phyloP scores from a whole-genome alignment of 495 filamentous ascomycete genomes.

The Polyplosphaeria fusca region DNA sequence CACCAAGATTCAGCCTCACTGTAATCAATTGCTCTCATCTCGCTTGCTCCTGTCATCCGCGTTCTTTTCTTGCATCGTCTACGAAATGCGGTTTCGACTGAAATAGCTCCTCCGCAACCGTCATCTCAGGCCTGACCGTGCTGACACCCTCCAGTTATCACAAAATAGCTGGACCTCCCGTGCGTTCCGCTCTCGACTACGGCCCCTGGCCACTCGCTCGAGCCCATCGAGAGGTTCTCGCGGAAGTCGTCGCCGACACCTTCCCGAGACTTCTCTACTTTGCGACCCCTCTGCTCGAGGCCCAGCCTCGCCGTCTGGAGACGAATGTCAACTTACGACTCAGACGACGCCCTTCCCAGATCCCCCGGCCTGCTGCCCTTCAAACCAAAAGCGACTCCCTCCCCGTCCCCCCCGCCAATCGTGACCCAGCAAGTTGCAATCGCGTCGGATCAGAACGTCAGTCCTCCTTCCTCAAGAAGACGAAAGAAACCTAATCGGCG shows the following conservation, averaged over 20 bases:
- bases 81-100: no score
- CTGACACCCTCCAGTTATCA: conserved; percentile 14
- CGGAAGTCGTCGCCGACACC: conserved; percentile 12
- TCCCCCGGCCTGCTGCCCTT: conserved; percentile 32
- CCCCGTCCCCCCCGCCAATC: conserved; percentile 34
- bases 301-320: conserved; percentile 23
- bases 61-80: no score
- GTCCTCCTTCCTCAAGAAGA: conserved; percentile 30
- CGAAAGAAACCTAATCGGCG: conserved; percentile 34
- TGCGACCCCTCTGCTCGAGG: conserved; percentile 1
- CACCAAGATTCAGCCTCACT: no score
- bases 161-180: neutral
- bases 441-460: conserved; percentile 31
- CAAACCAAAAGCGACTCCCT: conserved; percentile 32
- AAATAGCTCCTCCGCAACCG: no score
- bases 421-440: conserved; percentile 14
- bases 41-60: no score
- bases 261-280: conserved; percentile 6
- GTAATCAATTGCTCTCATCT: no score
- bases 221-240: conserved; percentile 7
- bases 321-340: conserved; percentile 35
- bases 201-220: neutral
- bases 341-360: conserved; percentile 31
- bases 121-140: neutral
- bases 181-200: neutral